These are phyloP conservation scores for Phaseolus lunatus DNA, from an alignment of 306 rosid genomes.

Conservation along the genomic window DNA sequence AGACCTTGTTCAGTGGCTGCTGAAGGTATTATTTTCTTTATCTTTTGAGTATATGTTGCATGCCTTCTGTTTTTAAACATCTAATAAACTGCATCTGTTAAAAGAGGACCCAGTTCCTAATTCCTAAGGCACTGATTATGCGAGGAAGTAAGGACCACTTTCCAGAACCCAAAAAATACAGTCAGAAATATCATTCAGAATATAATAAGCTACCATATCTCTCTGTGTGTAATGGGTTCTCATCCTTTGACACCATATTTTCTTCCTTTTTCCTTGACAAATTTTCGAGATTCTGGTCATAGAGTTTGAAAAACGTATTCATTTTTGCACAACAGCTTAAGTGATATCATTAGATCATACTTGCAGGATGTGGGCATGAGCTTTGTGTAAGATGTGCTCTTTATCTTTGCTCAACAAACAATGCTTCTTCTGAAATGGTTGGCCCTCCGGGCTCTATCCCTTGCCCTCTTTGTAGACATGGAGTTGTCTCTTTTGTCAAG, in stretches of 20 bases:
- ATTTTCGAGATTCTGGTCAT: slow-evolving; percentile 13
- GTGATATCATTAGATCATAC: slow-evolving; percentile 35
- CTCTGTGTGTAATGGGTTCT: not conserved
- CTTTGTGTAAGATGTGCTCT: slow-evolving; percentile 93
- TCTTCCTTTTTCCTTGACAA: not conserved
- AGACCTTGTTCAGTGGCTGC: slow-evolving; percentile 92
- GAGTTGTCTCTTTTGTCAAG: slow-evolving; percentile 80
- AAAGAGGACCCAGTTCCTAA: slow-evolving; percentile 18
- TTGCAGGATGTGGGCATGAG: slow-evolving; percentile 88
- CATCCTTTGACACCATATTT: slow-evolving; percentile 4
- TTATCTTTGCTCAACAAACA: slow-evolving; percentile 89
- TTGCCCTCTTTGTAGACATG: slow-evolving; percentile 93
- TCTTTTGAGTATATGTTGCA: slow-evolving; percentile 30
- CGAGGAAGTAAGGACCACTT: slow-evolving; percentile 6
- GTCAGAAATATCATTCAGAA: not conserved
- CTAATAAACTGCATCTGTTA: slow-evolving; percentile 4
- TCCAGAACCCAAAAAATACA: not conserved
- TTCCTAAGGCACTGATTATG: slow-evolving; percentile 3
- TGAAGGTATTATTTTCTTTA: slow-evolving; percentile 62
- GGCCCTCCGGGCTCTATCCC: slow-evolving; percentile 91
- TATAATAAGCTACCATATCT: not conserved
- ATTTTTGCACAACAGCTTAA: slow-evolving; percentile 14
- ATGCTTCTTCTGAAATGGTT: slow-evolving; percentile 60
- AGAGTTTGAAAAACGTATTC: not conserved
- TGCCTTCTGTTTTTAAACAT: not conserved